Conservation (phyloP, 2,329 filamentous ascomycete species). For the Exutisphaerella laricina region DNA sequence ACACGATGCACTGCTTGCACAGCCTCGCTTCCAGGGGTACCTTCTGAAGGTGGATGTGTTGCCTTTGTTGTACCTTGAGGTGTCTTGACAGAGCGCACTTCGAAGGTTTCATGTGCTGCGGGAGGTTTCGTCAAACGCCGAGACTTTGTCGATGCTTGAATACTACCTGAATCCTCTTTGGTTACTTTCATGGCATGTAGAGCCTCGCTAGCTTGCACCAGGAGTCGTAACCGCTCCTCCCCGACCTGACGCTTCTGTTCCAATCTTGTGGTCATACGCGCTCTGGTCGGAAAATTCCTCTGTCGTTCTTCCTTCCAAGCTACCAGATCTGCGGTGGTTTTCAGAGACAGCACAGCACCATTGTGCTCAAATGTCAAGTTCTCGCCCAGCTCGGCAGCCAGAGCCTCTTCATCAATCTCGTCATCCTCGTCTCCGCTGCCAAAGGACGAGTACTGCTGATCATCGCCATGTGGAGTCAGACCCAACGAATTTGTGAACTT, state of each 20-base stretch:
- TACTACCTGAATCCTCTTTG: not conserved
- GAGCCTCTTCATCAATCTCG: constrained; percentile 64
- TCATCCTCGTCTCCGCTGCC: constrained; percentile 54
- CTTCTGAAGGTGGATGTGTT: no score
- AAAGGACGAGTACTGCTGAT: constrained; percentile 18
- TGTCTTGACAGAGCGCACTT: no score
- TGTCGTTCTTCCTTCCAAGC: constrained; percentile 77
- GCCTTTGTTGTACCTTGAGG: no score
- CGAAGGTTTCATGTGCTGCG: no score
- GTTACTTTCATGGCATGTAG: constrained; percentile 6
- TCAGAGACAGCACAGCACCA: constrained; percentile 50
- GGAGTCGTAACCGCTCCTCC: constrained; percentile 32
- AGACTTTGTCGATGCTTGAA: constrained; percentile 1
- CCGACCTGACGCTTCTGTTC: constrained; percentile 28
- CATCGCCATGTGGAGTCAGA: constrained; percentile 50
- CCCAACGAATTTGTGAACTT: constrained; percentile 67
- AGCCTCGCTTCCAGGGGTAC: no score
- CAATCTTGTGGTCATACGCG: constrained; percentile 56
- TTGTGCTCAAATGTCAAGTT: constrained; percentile 48
- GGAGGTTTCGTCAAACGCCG: no score
- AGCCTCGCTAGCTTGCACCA: constrained; percentile 23
- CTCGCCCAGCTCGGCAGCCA: constrained; percentile 32
- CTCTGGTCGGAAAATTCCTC: constrained; percentile 73
- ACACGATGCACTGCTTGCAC: no score
- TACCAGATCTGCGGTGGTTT: constrained; percentile 61